These are phyloP conservation scores for Agaricus blazei DNA, from an alignment of 768 basidiomycete species.

Conservation along the genomic window DNA sequence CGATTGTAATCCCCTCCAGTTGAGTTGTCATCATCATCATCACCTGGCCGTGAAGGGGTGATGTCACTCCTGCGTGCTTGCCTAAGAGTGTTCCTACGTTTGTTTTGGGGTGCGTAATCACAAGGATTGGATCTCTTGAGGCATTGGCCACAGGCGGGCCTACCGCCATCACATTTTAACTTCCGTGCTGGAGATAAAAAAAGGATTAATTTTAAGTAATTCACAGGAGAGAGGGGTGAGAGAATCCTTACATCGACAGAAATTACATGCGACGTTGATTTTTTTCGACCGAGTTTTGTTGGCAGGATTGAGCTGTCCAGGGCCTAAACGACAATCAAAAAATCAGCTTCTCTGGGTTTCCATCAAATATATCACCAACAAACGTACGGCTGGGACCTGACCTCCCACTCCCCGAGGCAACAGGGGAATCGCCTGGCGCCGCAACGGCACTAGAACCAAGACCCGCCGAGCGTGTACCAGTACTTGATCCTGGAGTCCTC, in stretches of 20 bases:
- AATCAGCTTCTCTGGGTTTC: constrained; percentile 4
- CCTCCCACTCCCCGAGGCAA: constrained; percentile 8
- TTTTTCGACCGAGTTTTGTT: constrained; percentile 74
- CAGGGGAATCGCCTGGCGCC: constrained; percentile 8
- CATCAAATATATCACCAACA: constrained; percentile 2
- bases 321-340: constrained; percentile 4
- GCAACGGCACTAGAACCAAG: constrained; percentile 7
- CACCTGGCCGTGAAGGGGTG: constrained; percentile 30
- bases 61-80: constrained; percentile 23
- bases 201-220: background rate
- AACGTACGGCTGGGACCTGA: constrained; percentile 7
- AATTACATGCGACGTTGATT: constrained; percentile 87
- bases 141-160: constrained; percentile 80
- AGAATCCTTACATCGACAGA: constrained; percentile 70
- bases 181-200: constrained; percentile 57
- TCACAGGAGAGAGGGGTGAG: background rate
- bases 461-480: constrained; percentile 2
- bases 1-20: constrained; percentile 57
- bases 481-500: constrained; percentile 5
- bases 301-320: constrained; percentile 20
- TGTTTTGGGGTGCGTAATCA: constrained; percentile 76
- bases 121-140: constrained; percentile 73
- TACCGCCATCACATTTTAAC: constrained; percentile 83
- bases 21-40: constrained; percentile 64
- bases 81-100: constrained; percentile 58